Percentiles rank a stretch among this genome's conserved stretches.
Conservation (phyloP, 2,329 filamentous ascomycete genomes). For the Epichloe sp. region DNA sequence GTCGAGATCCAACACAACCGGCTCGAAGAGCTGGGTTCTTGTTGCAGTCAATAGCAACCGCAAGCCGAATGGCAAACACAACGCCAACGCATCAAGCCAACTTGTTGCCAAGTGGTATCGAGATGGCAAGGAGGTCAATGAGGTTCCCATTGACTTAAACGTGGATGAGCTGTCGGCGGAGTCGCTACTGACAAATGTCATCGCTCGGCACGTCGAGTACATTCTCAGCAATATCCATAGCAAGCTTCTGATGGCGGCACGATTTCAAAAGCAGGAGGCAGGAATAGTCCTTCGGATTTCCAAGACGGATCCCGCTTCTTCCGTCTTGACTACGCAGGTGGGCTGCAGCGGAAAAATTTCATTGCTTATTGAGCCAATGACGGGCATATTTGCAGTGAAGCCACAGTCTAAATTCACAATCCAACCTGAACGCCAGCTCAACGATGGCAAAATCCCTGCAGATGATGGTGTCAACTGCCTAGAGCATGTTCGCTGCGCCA, state of each 20-base stretch:
- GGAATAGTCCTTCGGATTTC: constrained; percentile 45
- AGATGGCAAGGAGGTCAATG: constrained; percentile 61
- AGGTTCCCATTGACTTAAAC: constrained; percentile 55
- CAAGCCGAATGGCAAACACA: constrained; percentile 25
- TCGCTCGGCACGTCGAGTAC: constrained; percentile 61
- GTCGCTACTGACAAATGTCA: constrained; percentile 55
- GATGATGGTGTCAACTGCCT: constrained; percentile 44
- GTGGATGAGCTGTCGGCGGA: constrained; percentile 59
- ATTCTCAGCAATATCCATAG: constrained; percentile 55
- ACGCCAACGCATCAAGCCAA: constrained; percentile 35
- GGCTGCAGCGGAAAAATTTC: constrained; percentile 47
- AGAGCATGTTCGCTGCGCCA: constrained; percentile 48
- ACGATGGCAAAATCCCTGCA: constrained; percentile 41
- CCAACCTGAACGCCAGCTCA: constrained; percentile 52
- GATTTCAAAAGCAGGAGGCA: constrained; percentile 49
- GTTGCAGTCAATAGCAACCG: constrained; percentile 64
- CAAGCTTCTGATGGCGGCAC: constrained; percentile 43
- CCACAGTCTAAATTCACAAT: constrained; percentile 46
- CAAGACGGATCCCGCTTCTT: constrained; percentile 49
- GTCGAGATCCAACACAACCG: constrained; percentile 34
- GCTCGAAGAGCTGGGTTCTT: constrained; percentile 80
- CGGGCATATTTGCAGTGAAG: constrained; percentile 60
- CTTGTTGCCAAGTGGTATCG: constrained; percentile 71
- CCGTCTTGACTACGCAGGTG: constrained; percentile 55
- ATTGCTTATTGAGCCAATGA: constrained; percentile 62